phyloP scores from a whole-genome alignment of 139 green algal species.

The Deuterostichococcus epilithicus region DNA sequence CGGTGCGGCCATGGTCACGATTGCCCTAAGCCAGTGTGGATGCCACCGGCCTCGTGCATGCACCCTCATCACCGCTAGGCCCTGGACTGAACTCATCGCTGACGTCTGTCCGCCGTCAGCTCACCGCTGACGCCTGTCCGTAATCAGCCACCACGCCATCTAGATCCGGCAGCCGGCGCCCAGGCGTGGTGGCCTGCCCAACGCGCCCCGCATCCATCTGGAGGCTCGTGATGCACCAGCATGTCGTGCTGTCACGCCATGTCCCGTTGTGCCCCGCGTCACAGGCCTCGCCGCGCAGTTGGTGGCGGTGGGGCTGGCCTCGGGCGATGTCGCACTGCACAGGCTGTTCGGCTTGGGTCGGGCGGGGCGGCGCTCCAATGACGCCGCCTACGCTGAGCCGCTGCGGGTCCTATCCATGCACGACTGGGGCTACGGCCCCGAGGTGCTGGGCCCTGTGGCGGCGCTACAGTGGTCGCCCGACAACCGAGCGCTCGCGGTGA shows the following conservation, averaged over 20 bases:
- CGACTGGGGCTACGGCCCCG: constrained; percentile 62
- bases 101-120: no score
- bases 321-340: constrained; percentile 64
- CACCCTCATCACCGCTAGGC: background rate
- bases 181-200: background rate
- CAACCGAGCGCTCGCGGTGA: constrained; percentile 42
- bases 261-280: constrained; percentile 15
- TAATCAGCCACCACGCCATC: no score
- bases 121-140: no score
- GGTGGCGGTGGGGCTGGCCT: constrained; percentile 56
- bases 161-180: no score
- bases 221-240: no score
- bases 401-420: constrained; percentile 56
- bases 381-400: constrained; percentile 16
- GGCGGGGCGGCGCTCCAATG: background rate
- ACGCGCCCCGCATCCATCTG: background rate
- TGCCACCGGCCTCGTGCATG: background rate
- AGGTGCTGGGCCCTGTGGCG: constrained; percentile 49
- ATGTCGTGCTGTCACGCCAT: no score
- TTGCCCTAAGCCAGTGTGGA: constrained; percentile 11
- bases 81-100: no score
- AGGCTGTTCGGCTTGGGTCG: constrained; percentile 28
- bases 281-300: constrained; percentile 44
- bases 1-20: background rate
- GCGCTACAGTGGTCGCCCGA: constrained; percentile 70